phyloP scores from a whole-genome alignment of 2,329 filamentous ascomycete genomes.

The Trichoderma oligosporum region DNA sequence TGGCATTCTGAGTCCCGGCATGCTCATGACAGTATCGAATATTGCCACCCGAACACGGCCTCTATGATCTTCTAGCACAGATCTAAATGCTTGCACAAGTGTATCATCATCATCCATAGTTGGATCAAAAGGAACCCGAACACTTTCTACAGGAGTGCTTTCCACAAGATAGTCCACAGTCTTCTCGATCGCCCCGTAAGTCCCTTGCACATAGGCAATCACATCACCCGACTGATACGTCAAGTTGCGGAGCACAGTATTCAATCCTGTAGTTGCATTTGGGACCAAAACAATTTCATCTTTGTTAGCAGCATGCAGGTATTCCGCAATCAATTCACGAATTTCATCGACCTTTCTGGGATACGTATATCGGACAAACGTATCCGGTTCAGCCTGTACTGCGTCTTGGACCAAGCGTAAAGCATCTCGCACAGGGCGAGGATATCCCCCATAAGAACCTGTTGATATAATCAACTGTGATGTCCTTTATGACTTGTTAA shows the following conservation, averaged over 20 bases:
- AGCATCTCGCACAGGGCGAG: conserved; percentile 7
- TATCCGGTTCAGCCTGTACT: background rate
- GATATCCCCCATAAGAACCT: conserved; percentile 1
- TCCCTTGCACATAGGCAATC: conserved; percentile 7
- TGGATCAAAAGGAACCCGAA: conserved; percentile 4
- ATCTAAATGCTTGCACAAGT: conserved; percentile 4
- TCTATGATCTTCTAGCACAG: background rate
- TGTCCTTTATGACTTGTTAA: background rate
- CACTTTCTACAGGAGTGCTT: conserved; percentile 5
- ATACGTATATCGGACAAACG: conserved; percentile 10
- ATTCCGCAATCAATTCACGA: background rate
- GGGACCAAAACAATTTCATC: conserved; percentile 11
- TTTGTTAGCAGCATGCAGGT: background rate
- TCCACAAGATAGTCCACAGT: conserved; percentile 15
- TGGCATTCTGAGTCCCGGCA: conserved; percentile 12
- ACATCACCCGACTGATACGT: conserved; percentile 2
- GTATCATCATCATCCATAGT: conserved; percentile 3
- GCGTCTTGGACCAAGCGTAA: conserved; percentile 8
- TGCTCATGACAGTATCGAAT: conserved; percentile 14
- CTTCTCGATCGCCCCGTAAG: conserved; percentile 15
- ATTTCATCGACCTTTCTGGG: background rate
- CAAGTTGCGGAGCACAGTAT: conserved; percentile 15
- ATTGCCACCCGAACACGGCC: conserved; percentile 7
- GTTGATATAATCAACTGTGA: background rate
- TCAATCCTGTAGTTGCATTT: conserved; percentile 1